Base-by-base conservation (phyloP, 2,329 filamentous ascomycete species). In the Thielaviopsis musarum region DNA sequence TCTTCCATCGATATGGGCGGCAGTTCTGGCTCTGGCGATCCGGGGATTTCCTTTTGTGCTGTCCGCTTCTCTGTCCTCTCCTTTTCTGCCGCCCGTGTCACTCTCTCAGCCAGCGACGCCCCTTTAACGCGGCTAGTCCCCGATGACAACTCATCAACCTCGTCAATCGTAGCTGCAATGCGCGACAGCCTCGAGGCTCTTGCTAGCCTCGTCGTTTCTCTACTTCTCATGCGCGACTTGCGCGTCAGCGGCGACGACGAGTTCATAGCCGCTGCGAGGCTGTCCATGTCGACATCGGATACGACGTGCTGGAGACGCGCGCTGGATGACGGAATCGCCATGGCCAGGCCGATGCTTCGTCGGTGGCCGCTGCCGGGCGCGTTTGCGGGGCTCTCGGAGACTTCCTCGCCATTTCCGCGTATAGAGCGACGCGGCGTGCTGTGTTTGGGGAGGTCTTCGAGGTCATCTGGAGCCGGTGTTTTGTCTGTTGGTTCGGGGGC, bases 291-390 rank as follows among this genome's bases (percentile, higher is more conserved):
- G 17, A 69, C 67, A 1, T 66, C 65, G 22, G 65, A 64, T 0
- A 77, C 58, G 0, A 72, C 67, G 58, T 71, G 68, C 52, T 76
- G 73, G 17, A 80, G 65, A n/a, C 71, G 70, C 0, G 70, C 67
- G 22, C 72, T 75, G 2, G 72, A 75, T 1, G 69, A 70, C 7
- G 73, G 61, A 1, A 69, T 69, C 0, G 68, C 69, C 38, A 67
- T 69, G 7, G 69, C 65, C 15, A 66, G 68, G 15, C 77, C 65
- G 3, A 66, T 71, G 26, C 74, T 72, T 55, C 78, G 69, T 9
- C 72, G 73, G n/a, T 52, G 52, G 1, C 79, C 80, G 63, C 78
- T 82, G 2, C 79, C 80, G 0, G 79, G 80, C 15, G 78, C 78
- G 63, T 77, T 67, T 9, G 65, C 69, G 0, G 81, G 80, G 59